Percentiles rank a stretch among this genome's conserved stretches.
Evolutionary conservation across 2,329 filamentous ascomycete genomes (phyloP).

Genomic region (Microdochium bolleyi): DNA sequence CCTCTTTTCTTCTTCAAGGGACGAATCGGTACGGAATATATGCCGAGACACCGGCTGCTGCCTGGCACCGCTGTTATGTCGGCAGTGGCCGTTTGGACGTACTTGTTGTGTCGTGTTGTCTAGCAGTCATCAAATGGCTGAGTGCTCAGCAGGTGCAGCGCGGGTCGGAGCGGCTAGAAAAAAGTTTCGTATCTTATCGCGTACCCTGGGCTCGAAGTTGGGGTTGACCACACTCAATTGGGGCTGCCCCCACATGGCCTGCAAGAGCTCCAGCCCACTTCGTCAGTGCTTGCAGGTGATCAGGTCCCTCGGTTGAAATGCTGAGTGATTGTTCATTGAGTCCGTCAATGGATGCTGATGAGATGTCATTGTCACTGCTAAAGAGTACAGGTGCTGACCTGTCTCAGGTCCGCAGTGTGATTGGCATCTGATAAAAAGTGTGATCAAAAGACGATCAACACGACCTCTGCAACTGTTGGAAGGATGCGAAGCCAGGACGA

Average conservation of each 20-base stretch:
- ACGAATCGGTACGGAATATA: background rate
- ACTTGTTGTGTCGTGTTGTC: background rate
- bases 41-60: background rate
- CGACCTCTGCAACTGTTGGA: too few species aligned
- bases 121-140: background rate
- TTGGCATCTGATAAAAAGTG: too few species aligned
- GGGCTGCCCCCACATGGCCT: background rate
- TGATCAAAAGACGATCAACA: too few species aligned
- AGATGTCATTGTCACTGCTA: too few species aligned
- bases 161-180: background rate
- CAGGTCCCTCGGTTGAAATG: too few species aligned
- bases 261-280: background rate
- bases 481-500: too few species aligned
- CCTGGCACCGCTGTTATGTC: background rate
- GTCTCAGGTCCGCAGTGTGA: too few species aligned
- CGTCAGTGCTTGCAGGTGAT: background rate
- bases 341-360: too few species aligned
- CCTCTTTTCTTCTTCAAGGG: too few species aligned
- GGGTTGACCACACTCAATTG: background rate
- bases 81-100: background rate
- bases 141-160: too few species aligned
- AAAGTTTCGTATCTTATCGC: background rate
- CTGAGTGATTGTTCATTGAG: too few species aligned
- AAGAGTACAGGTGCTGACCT: too few species aligned
- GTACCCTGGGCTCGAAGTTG: background rate